Conservation (phyloP, 2,329 filamentous ascomycete species). For the Penicillium italicum region DNA sequence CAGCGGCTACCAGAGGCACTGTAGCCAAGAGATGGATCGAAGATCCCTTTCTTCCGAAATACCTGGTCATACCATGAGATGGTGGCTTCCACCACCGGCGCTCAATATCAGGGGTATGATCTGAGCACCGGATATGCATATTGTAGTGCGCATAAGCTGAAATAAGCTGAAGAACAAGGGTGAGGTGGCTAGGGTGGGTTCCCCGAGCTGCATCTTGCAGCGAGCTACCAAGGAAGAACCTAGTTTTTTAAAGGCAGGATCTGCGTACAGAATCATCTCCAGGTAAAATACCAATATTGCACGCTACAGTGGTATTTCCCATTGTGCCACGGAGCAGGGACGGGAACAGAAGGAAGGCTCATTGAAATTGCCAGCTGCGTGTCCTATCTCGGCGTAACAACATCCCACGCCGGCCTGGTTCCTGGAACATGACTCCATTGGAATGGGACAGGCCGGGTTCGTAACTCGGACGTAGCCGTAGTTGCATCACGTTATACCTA, state of each 20-base stretch:
- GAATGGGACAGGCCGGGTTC: not conserved
- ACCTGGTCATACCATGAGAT: slow-evolving; percentile 9
- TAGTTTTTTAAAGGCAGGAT: not conserved
- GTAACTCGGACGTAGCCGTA: not conserved
- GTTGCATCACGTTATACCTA: not conserved
- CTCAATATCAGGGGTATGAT: not conserved
- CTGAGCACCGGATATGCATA: not conserved
- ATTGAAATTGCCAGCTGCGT: not conserved
- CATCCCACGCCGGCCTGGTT: not conserved
- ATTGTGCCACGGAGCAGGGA: not conserved
- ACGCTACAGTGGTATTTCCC: not conserved
- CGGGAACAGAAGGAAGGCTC: not conserved
- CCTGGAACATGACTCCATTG: not conserved
- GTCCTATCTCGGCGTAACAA: slow-evolving; percentile 1
- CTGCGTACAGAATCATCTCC: not conserved
- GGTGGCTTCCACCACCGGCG: slow-evolving; percentile 2
- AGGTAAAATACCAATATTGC: not conserved
- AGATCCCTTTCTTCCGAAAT: not conserved
- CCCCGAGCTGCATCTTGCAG: not conserved
- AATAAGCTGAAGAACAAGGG: not conserved
- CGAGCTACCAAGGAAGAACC: not conserved
- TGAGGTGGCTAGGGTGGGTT: not conserved
- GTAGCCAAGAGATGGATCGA: slow-evolving; percentile 5
- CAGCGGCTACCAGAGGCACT: not conserved
- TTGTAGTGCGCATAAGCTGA: not conserved